A percentile compares a stretch with the other conserved stretches of the same genome.
phyloP scores from a whole-genome alignment of 2,329 filamentous ascomycete genomes.

The Aspergillus fumigatiaffinis region DNA sequence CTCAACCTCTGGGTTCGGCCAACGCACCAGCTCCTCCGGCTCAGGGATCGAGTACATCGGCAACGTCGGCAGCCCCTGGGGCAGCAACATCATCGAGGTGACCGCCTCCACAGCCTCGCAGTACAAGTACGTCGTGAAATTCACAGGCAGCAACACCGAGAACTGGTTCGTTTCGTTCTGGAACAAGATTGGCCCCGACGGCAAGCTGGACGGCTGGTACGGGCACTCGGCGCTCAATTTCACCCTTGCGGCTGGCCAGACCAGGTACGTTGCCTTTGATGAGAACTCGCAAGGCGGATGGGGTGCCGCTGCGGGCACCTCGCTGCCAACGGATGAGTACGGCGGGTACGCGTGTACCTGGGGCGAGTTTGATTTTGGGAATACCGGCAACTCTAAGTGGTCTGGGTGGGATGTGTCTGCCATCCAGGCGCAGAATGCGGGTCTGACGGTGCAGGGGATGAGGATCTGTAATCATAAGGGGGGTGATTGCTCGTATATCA shows the following conservation, averaged over 20 bases:
- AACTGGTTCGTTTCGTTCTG: constrained; percentile 35
- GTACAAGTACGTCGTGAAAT: constrained; percentile 37
- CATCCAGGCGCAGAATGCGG: constrained; percentile 33
- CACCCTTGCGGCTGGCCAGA: constrained; percentile 27
- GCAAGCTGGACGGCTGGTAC: constrained; percentile 36
- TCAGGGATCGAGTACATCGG: constrained; percentile 27
- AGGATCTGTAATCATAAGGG: constrained; percentile 26
- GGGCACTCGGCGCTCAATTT: constrained; percentile 31
- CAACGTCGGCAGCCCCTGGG: constrained; percentile 37
- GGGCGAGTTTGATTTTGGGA: constrained; percentile 37
- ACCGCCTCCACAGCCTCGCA: constrained; percentile 22
- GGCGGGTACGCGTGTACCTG: constrained; percentile 36
- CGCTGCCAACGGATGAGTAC: constrained; percentile 23
- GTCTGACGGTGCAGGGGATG: constrained; percentile 32
- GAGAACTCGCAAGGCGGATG: constrained; percentile 36
- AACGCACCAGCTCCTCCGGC: constrained; percentile 18
- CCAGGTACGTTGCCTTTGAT: constrained; percentile 36
- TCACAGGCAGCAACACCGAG: constrained; percentile 28
- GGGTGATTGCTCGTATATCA: constrained; percentile 27
- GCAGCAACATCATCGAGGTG: constrained; percentile 39
- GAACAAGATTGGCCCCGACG: constrained; percentile 38
- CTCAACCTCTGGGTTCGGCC: constrained; percentile 29
- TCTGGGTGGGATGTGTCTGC: constrained; percentile 39
- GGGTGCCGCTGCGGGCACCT: constrained; percentile 26
- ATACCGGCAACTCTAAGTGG: constrained; percentile 30